Conservation (phyloP, 2,329 filamentous ascomycete genomes). For the Penicillium thymicola region DNA sequence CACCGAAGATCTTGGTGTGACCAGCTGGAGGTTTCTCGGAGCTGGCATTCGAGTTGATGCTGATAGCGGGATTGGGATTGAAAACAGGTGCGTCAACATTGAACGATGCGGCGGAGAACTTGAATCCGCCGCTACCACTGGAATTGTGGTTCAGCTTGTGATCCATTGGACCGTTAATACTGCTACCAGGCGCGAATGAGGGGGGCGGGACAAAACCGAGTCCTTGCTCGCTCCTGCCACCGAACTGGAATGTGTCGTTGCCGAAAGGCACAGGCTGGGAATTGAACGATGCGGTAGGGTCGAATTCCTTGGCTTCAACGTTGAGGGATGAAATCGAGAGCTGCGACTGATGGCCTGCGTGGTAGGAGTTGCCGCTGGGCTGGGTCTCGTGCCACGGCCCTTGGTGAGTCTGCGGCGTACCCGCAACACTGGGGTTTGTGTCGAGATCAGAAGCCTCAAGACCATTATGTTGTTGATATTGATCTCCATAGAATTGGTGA, state of each 20-base stretch:
- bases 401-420: slow-evolving; percentile 52
- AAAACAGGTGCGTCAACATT: slow-evolving; percentile 75
- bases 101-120: slow-evolving; percentile 67
- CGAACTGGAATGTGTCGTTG: slow-evolving; percentile 43
- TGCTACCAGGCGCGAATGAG: slow-evolving; percentile 61
- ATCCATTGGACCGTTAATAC: slow-evolving; percentile 17
- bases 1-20: slow-evolving; percentile 60
- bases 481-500: slow-evolving; percentile 35
- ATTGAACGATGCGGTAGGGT: slow-evolving; percentile 53
- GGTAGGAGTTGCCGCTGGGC: slow-evolving; percentile 32
- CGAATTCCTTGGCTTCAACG: slow-evolving; percentile 84
- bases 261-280: slow-evolving; percentile 46
- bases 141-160: slow-evolving; percentile 12
- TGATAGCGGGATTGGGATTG: slow-evolving; percentile 64
- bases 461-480: slow-evolving; percentile 29
- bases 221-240: slow-evolving; percentile 24
- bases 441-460: slow-evolving; percentile 65
- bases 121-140: slow-evolving; percentile 48
- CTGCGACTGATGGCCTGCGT: slow-evolving; percentile 61
- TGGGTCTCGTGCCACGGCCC: slow-evolving; percentile 36
- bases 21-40: slow-evolving; percentile 20
- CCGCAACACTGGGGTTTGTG: slow-evolving; percentile 70
- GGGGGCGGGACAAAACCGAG: slow-evolving; percentile 56
- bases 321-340: slow-evolving; percentile 76
- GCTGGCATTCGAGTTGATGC: slow-evolving; percentile 25